These are phyloP conservation scores for Spergularia marina DNA, from an alignment of 148 eudicot genomes.

Conservation along the genomic window DNA sequence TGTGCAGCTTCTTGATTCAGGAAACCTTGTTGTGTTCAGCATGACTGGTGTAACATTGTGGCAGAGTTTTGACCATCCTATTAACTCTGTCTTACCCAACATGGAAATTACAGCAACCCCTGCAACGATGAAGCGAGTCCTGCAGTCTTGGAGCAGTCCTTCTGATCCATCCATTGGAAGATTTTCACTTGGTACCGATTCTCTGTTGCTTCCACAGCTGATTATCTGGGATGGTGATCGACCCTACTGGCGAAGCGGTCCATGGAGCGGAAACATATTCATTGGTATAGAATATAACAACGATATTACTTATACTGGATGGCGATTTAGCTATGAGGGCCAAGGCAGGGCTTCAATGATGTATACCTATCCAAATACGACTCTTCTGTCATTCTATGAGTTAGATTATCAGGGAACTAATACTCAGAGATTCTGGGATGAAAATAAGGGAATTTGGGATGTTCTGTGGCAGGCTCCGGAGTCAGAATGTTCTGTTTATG, in stretches of 20 bases:
- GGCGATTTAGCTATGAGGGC: slow-evolving; percentile 7
- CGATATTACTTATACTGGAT: slow-evolving; percentile 1
- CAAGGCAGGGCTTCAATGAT: neutral
- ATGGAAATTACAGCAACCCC: neutral
- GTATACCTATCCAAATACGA: neutral
- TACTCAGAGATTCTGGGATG: slow-evolving; percentile 18
- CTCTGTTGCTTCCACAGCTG: neutral
- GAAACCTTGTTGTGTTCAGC: slow-evolving; percentile 45
- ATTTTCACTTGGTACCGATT: neutral
- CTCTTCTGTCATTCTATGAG: neutral
- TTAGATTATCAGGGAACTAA: slow-evolving; percentile 17
- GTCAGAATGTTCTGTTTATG: slow-evolving; percentile 25
- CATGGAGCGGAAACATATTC: slow-evolving; percentile 35
- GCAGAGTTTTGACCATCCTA: slow-evolving; percentile 26
- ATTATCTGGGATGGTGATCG: slow-evolving; percentile 18
- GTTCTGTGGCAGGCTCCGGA: slow-evolving; percentile 12
- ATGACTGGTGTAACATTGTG: slow-evolving; percentile 29
- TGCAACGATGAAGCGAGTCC: neutral
- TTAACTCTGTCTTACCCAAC: neutral
- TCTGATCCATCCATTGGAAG: slow-evolving; percentile 19
- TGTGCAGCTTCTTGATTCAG: slow-evolving; percentile 42
- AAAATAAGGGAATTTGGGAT: slow-evolving; percentile 8
- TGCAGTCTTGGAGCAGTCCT: slow-evolving; percentile 16
- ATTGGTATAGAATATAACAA: slow-evolving; percentile 19
- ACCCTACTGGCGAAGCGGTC: slow-evolving; percentile 30